A percentile compares a stretch with the other conserved stretches of the same genome.
Evolutionary conservation across 176 grass and related monocot genomes (phyloP).

Genomic region (Musa schizocarpa): DNA sequence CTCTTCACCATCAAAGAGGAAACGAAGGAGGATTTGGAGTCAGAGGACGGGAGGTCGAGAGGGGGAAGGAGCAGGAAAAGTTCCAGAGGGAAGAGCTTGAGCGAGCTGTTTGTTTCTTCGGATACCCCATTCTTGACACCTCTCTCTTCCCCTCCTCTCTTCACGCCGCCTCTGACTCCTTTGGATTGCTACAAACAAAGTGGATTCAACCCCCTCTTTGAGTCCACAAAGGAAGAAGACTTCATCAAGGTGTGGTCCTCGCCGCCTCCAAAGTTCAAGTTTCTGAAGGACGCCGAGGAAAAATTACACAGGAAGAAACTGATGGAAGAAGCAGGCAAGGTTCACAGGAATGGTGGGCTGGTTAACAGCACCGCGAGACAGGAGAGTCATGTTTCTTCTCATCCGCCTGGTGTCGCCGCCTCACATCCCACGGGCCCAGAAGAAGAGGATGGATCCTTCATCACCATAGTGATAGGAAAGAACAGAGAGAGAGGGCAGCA

Average conservation of each 20-base stretch:
- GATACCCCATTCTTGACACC: slow-evolving; percentile 6
- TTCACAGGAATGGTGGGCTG: background rate
- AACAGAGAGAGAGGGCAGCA: slow-evolving; percentile 10
- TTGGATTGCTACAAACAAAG: background rate
- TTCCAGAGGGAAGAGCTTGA: slow-evolving; percentile 16
- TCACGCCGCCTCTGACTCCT: background rate
- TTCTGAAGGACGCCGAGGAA: slow-evolving; percentile 16
- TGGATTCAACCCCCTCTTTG: background rate
- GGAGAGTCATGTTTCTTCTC: background rate
- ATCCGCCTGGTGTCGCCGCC: background rate
- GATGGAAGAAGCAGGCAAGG: slow-evolving; percentile 10
- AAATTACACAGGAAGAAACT: slow-evolving; percentile 2
- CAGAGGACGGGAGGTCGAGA: background rate
- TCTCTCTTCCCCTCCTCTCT: slow-evolving; percentile 9
- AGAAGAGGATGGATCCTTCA: slow-evolving; percentile 9
- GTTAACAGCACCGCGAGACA: no score
- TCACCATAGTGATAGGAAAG: slow-evolving; percentile 12
- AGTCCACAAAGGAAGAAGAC: background rate
- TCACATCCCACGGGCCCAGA: background rate
- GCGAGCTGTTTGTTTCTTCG: slow-evolving; percentile 1
- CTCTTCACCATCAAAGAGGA: slow-evolving; percentile 24
- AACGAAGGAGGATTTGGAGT: slow-evolving; percentile 16
- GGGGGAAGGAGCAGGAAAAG: background rate
- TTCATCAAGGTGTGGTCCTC: slow-evolving; percentile 1
- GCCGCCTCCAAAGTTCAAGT: slow-evolving; percentile 13